A percentile compares a stretch with the other conserved stretches of the same genome.
Evolutionary conservation across 345 rosid genomes (phyloP).

Genomic region (Cardamine occulta): DNA sequence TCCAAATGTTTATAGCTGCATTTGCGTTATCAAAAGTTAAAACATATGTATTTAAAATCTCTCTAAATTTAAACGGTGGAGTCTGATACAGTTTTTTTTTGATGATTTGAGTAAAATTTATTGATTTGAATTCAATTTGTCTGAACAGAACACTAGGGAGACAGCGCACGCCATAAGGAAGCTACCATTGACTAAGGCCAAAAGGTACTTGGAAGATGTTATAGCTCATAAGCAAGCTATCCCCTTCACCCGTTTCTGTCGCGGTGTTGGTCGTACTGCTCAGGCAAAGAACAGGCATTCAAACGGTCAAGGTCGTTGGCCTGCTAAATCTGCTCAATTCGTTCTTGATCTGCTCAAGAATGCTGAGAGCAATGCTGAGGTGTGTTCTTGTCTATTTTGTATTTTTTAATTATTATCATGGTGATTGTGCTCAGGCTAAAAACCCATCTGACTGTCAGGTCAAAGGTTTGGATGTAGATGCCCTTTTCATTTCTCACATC

Average conservation of each 20-base stretch:
- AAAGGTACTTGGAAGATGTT: constrained; percentile 96
- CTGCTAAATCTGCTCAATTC: constrained; percentile 84
- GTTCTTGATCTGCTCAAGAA: constrained; percentile 94
- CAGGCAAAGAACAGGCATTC: constrained; percentile 98
- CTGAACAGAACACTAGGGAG: constrained; percentile 80
- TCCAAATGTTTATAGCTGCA: not conserved
- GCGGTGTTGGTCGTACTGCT: constrained; percentile 98
- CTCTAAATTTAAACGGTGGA: no score
- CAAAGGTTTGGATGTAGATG: constrained; percentile 94
- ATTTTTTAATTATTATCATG: not conserved
- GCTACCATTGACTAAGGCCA: constrained; percentile 85
- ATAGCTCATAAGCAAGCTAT: constrained; percentile 96
- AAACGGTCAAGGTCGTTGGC: constrained; percentile 99
- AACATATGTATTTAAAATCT: no score
- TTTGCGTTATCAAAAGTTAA: not conserved
- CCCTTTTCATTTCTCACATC: constrained; percentile 80
- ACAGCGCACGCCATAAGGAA: constrained; percentile 82
- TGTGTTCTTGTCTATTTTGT: not conserved
- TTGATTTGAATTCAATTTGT: not conserved
- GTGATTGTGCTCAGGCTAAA: not conserved
- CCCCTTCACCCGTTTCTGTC: constrained; percentile 93
- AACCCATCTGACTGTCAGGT: constrained; percentile 51
- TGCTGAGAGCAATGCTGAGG: constrained; percentile 99
- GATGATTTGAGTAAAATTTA: no score
- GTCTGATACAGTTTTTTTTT: not conserved